These are phyloP conservation scores for Alternaria alternata DNA, from an alignment of 2,329 filamentous ascomycete genomes.

Conservation along the genomic window DNA sequence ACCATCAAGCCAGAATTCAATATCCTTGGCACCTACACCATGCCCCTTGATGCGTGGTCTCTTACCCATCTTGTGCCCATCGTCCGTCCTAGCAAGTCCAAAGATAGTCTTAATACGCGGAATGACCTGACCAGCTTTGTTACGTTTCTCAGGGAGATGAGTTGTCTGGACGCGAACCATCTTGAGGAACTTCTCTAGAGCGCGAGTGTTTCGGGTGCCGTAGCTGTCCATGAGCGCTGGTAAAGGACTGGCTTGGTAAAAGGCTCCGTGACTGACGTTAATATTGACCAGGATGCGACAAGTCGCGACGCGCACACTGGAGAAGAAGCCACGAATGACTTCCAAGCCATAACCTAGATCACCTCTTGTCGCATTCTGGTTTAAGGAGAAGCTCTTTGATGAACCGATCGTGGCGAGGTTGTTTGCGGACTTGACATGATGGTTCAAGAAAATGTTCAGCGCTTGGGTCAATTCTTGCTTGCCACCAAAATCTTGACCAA, in stretches of 20 bases:
- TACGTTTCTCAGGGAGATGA: constrained; percentile 46
- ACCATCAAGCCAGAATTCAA: constrained; percentile 33
- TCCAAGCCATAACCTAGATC: no score
- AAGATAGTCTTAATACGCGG: constrained; percentile 50
- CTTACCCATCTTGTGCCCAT: constrained; percentile 40
- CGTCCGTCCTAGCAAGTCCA: constrained; percentile 48
- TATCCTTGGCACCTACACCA: constrained; percentile 32
- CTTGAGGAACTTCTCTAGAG: constrained; percentile 50
- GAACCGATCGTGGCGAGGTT: no score
- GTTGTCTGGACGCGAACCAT: constrained; percentile 45
- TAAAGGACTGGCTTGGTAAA: constrained; percentile 59
- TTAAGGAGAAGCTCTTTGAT: no score
- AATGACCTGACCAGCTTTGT: constrained; percentile 46
- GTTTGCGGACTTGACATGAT: no score
- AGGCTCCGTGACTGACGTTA: constrained; percentile 66
- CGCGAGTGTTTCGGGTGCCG: constrained; percentile 17
- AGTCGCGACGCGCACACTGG: no score
- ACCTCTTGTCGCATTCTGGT: no score
- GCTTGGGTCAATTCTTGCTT: no score
- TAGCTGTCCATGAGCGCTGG: constrained; percentile 31
- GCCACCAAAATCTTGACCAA: no score
- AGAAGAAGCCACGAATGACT: no score
- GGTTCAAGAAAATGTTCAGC: no score
- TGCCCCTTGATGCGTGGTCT: constrained; percentile 21
- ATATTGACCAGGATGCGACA: constrained; percentile 71